These are phyloP conservation scores for Trapa incisa DNA, from an alignment of 345 rosid genomes.

Conservation along the genomic window DNA sequence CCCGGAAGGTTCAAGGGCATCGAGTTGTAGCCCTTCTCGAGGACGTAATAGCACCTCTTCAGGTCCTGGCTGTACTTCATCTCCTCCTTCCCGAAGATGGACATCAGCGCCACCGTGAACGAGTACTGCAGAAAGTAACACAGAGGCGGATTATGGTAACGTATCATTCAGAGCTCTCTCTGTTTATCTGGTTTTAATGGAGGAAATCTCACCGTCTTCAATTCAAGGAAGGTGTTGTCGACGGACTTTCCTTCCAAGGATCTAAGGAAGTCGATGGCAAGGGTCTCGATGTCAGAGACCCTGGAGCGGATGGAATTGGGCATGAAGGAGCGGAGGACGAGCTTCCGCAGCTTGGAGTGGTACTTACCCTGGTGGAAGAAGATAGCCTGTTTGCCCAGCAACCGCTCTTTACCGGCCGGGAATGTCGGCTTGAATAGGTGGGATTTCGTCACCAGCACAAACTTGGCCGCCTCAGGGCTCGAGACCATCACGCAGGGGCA, in stretches of 20 bases:
- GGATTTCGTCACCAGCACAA: slow-evolving; percentile 36
- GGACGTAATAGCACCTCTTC: slow-evolving; percentile 73
- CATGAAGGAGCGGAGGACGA: slow-evolving; percentile 30
- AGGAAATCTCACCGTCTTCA: slow-evolving; percentile 27
- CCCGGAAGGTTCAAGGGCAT: slow-evolving; percentile 91
- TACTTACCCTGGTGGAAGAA: slow-evolving; percentile 42
- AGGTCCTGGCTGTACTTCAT: slow-evolving; percentile 38
- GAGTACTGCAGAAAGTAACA: slow-evolving; percentile 17
- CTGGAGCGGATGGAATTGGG: slow-evolving; percentile 18
- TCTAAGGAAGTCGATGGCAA: slow-evolving; percentile 19
- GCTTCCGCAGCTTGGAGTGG: slow-evolving; percentile 26
- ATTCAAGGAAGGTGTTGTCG: slow-evolving; percentile 33
- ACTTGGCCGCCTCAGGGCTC: slow-evolving; percentile 36
- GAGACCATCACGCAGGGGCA: slow-evolving; percentile 40
- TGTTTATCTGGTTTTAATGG: not conserved
- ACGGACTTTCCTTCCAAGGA: slow-evolving; percentile 15
- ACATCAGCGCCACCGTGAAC: slow-evolving; percentile 30
- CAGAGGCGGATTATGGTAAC: not conserved
- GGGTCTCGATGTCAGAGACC: slow-evolving; percentile 27
- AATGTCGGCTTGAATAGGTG: slow-evolving; percentile 44
- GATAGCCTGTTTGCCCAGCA: slow-evolving; percentile 36
- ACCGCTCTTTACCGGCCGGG: slow-evolving; percentile 38
- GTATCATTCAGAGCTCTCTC: not conserved
- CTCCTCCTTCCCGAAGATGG: slow-evolving; percentile 30
- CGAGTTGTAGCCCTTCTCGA: slow-evolving; percentile 94